phyloP scores from a whole-genome alignment of 2,329 filamentous ascomycete genomes.

The Ophiosphaerella korrae region DNA sequence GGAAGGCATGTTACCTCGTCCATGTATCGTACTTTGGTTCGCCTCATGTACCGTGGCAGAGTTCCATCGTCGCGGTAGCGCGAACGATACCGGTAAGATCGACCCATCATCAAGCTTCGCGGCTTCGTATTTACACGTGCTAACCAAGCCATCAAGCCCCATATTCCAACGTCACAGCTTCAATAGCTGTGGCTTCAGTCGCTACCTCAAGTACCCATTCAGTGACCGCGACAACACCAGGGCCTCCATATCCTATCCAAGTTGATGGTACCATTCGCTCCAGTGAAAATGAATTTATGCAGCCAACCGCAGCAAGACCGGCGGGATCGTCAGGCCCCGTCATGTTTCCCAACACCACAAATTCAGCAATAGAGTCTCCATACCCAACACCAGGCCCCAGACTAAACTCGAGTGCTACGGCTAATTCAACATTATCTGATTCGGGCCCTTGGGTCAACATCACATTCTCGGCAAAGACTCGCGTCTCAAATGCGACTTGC shows the following conservation, averaged over 20 bases:
- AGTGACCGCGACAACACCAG: background rate
- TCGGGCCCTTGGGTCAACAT: background rate
- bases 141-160: slow-evolving; percentile 36
- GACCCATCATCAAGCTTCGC: slow-evolving; percentile 12
- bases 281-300: slow-evolving; percentile 13
- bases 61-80: slow-evolving; percentile 28
- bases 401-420: background rate
- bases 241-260: slow-evolving; percentile 2
- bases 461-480: slow-evolving; percentile 10
- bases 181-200: slow-evolving; percentile 11
- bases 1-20: slow-evolving; percentile 21
- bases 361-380: slow-evolving; percentile 3
- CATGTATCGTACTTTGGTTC: slow-evolving; percentile 20
- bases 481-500: slow-evolving; percentile 26
- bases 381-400: background rate
- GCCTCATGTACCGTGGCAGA: slow-evolving; percentile 20
- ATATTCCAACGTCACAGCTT: slow-evolving; percentile 34
- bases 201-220: slow-evolving; percentile 10
- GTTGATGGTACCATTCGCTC: slow-evolving; percentile 2
- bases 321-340: slow-evolving; percentile 1
- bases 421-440: background rate
- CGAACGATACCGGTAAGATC: slow-evolving; percentile 29
- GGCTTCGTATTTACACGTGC: slow-evolving; percentile 30
- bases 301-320: slow-evolving; percentile 11
- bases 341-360: background rate